Evolutionary conservation across 768 basidiomycete species (phyloP), one percentile per base, ranked within the genome.

Genomic region (Crassisporium funariophilum): DNA sequence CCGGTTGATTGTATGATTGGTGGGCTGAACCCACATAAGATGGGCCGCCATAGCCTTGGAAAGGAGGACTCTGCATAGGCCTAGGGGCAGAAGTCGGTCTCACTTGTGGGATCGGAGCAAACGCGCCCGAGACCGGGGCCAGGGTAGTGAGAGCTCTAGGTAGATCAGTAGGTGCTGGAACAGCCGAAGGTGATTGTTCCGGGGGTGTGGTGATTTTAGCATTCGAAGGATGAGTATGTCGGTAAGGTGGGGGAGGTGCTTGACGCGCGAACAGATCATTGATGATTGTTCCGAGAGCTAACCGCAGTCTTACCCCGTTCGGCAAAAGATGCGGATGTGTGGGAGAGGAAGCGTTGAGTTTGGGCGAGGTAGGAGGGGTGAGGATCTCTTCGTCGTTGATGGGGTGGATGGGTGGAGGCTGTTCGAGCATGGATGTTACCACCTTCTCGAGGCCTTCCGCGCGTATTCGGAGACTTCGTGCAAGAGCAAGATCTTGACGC

Each of bases 401-500:
- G 4, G 81, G 78, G 31, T 81, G 80, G 10, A 82, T 65, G 0
- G 81, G 77, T 2, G 89, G 89, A 0, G 86, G 85, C 52, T 91
- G 88, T 44, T 83, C 82, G 11, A 92, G 79, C 88, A 92, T 91
- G 35, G 83, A 77, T 0, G 79, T 82, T 39, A 89, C 78, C 34
- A 92, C 88, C 58, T 89, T 91, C 64, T 92, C 91, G 15, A 92
- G 75, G 10, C 86, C 84, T 53, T 91, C 88, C 1, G 91, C 86
- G 21, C 87, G 82, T 21, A 88, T 71, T 45, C 86, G 74, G 24
- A 91, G 76, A 41, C 63, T 73, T 19, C 82, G 71, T 2, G 90
- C 88, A 17, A 88, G 74, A 4, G 63, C 57, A 0, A 88, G 65
- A 58, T 90, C 81, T 58, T 88, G 86, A 29, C 65, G 69, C 29